phyloP scores from a whole-genome alignment of 1,284 basidiomycete genomes.

The Thelephora terrestris region DNA sequence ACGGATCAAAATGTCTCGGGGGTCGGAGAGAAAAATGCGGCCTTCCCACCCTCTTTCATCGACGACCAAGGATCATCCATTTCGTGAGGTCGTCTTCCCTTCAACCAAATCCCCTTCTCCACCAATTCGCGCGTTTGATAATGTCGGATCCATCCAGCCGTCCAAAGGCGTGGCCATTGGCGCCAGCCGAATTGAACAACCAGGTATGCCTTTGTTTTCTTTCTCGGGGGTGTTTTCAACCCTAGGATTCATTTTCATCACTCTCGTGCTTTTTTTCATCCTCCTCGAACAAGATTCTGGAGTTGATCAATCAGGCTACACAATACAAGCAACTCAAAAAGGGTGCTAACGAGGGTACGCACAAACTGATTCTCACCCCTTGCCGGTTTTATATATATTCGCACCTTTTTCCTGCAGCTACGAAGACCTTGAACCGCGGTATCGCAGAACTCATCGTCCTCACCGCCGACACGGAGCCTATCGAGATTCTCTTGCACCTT shows the following conservation, averaged over 20 bases:
- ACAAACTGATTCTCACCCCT: too few species aligned
- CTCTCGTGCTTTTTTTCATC: conserved; percentile 16
- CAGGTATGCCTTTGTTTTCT: conserved; percentile 46
- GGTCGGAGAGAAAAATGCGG: neutral
- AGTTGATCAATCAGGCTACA: conserved; percentile 80
- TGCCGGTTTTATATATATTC: too few species aligned
- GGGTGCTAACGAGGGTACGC: conserved; percentile 91
- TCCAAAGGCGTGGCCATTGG: conserved; percentile 89
- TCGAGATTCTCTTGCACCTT: conserved; percentile 96
- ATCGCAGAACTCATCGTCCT: conserved; percentile 98
- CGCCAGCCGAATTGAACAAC: conserved; percentile 87
- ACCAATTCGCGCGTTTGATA: conserved; percentile 12
- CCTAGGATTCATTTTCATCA: neutral
- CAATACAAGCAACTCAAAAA: conserved; percentile 98
- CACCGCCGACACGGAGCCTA: conserved; percentile 95
- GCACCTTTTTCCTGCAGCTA: conserved; percentile 42
- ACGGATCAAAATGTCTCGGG: conserved; percentile 1
- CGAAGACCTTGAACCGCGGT: conserved; percentile 98
- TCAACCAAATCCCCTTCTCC: too few species aligned
- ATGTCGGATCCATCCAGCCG: conserved; percentile 46
- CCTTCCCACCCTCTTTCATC: conserved; percentile 1
- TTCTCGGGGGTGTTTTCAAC: too few species aligned
- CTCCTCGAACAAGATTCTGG: conserved; percentile 60
- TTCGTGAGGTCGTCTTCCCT: conserved; percentile 52
- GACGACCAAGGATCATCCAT: conserved; percentile 63